Evolutionary conservation across 192 early-diverging fungal genomes (phyloP), one percentile per base, ranked within the genome.

Genomic region (Coemansia sp.): DNA sequence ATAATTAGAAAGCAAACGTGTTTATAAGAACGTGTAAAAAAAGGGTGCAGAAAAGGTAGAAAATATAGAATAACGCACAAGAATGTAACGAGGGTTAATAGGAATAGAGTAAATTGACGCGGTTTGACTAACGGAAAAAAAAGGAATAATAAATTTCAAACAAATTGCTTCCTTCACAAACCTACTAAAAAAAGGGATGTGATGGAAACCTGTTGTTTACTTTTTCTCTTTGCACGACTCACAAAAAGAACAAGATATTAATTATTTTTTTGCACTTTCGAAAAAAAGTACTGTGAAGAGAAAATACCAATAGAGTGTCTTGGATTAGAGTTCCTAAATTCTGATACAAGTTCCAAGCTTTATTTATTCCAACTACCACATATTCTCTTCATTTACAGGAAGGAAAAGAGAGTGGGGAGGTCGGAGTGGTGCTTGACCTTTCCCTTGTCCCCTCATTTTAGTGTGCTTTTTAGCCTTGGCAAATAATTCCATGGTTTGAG

Each of bases 31-130:
- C 17, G 51, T 29, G 46, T 51, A 51, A 51, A 29, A 51, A 62
- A 42, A 8, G 58, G 66, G 60, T 59, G 30, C 21, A 64, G 30
- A 5, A 25, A 46, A 57, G 17, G 25, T 53, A 52, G 21, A 32
- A 64, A 30, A 29, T 59, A 71, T 59, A 46, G 9, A 46, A 46
- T 46, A 17, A 46, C 39, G 39, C 39, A 46, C 8, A 46, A 1
- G 11, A 46, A 17, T 46, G 9, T 17, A 46, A 46, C 39, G 39
- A 46, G 39, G 39, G 9, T 46, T 4, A 4, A 17, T 46, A 17
- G 11, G 14, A 46, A 46, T 36, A 10, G 33, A 46, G 11, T 46
- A 46, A 46, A 46, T 17, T 46, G 39, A 46, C 39, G 39, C 39
- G 11, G 11, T 2, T 2, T 1, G 17, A 11, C 33, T 17, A 46